These are phyloP conservation scores for Aspergillus bridgeri DNA, from an alignment of 495 filamentous ascomycete genomes.

Conservation along the genomic window DNA sequence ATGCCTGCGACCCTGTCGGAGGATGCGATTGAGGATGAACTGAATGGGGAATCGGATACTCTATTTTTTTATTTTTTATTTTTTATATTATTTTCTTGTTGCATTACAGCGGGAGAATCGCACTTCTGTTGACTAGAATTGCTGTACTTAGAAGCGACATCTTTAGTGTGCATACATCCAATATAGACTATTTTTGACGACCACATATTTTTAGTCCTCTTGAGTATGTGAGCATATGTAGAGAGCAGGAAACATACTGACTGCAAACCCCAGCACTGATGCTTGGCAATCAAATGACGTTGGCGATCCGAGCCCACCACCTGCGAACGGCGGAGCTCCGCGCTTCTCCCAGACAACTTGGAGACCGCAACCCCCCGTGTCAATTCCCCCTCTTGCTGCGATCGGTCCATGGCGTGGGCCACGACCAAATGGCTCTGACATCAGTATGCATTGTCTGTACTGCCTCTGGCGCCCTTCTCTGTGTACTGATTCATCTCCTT, in stretches of 20 bases:
- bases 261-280: too few species aligned
- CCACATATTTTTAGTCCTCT: too few species aligned
- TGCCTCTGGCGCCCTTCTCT: neutral
- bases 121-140: neutral
- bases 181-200: neutral
- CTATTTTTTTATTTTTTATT: too few species aligned
- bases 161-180: neutral
- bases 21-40: too few species aligned
- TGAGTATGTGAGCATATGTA: too few species aligned
- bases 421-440: slow-evolving; percentile 46
- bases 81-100: too few species aligned
- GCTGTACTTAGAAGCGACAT: neutral
- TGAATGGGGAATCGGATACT: too few species aligned
- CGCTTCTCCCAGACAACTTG: neutral
- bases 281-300: neutral
- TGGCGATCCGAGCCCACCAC: neutral
- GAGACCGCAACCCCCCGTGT: slow-evolving; percentile 7
- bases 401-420: slow-evolving; percentile 32
- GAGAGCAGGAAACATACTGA: too few species aligned
- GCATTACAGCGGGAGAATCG: neutral
- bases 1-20: too few species aligned
- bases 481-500: slow-evolving; percentile 7
- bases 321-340: neutral
- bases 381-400: slow-evolving; percentile 18
- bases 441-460: slow-evolving; percentile 29